These are phyloP conservation scores for Vaucheria bursata DNA, from an alignment of 352 stramenopile genomes.

Conservation along the genomic window DNA sequence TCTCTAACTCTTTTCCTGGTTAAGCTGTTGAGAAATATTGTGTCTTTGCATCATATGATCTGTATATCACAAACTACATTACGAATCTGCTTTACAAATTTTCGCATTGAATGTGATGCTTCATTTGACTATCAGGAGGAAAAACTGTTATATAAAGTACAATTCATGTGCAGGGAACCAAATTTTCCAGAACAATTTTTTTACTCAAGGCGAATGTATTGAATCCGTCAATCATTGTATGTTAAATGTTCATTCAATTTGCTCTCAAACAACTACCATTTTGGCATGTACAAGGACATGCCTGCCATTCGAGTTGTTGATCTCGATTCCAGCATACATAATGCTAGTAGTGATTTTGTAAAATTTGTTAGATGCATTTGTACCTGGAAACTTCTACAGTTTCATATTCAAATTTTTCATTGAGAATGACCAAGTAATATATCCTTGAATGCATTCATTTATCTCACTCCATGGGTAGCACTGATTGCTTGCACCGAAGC, in stretches of 20 bases:
- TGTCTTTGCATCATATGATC: constrained; percentile 78
- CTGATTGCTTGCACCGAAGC: constrained; percentile 87
- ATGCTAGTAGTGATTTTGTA: constrained; percentile 94
- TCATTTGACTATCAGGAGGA: no score
- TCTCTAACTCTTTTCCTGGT: constrained; percentile 82
- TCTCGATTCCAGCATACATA: constrained; percentile 88
- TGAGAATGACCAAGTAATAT: constrained; percentile 67
- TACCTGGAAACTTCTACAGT: constrained; percentile 65
- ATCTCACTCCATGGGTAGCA: constrained; percentile 75
- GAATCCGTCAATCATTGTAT: no score
- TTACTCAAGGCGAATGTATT: no score
- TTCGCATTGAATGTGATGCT: constrained; percentile 3
- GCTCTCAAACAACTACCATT: constrained; percentile 54
- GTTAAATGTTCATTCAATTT: no score
- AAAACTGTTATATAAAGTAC: no score
- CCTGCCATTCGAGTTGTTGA: constrained; percentile 78
- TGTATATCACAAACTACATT: constrained; percentile 59
- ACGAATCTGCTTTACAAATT: neutral
- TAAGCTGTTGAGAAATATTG: constrained; percentile 83
- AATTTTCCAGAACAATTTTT: no score
- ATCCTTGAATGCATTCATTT: constrained; percentile 84
- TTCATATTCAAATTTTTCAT: constrained; percentile 24
- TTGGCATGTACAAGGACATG: constrained; percentile 62
- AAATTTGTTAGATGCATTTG: constrained; percentile 88
- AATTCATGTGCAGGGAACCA: no score